Conservation (phyloP, 805 yeast genomes). For the Wickerhamiella bombiphila region DNA sequence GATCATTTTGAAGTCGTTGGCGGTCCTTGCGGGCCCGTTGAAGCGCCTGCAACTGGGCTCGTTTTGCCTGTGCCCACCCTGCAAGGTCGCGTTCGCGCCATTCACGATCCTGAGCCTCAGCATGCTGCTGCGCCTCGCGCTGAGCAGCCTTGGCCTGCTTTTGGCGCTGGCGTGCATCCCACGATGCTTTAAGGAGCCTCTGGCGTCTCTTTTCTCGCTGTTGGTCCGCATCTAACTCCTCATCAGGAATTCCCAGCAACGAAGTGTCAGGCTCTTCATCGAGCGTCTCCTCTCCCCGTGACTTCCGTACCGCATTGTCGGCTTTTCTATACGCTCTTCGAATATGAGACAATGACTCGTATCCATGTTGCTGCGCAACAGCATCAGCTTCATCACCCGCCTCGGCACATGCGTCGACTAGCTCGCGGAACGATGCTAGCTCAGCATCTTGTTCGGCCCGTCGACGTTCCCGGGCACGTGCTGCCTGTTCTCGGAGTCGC, state of each 20-base stretch:
- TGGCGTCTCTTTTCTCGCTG: conserved; percentile 79
- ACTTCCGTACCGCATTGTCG: conserved; percentile 8
- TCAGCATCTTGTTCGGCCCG: conserved; percentile 76
- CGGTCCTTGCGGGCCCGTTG: conserved; percentile 53
- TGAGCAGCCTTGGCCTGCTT: conserved; percentile 64
- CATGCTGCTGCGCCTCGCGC: conserved; percentile 42
- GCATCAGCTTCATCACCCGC: conserved; percentile 58
- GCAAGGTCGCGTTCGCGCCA: conserved; percentile 64
- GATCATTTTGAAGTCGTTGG: conserved; percentile 53
- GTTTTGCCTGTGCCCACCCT: conserved; percentile 66
- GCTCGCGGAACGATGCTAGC: conserved; percentile 42
- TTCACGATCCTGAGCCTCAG: conserved; percentile 48
- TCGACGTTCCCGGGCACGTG: conserved; percentile 66
- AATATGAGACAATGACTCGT: conserved; percentile 35
- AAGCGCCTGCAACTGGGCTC: conserved; percentile 43
- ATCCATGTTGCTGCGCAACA: conserved; percentile 49
- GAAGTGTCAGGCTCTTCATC: conserved; percentile 39
- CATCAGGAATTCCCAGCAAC: conserved; percentile 71
- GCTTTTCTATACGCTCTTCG: conserved; percentile 40
- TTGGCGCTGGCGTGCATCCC: conserved; percentile 75
- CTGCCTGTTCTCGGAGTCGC: conserved; percentile 86
- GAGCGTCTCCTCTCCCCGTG: conserved; percentile 36
- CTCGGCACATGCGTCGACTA: conserved; percentile 41
- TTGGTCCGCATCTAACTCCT: conserved; percentile 62
- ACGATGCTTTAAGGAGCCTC: conserved; percentile 65